Base-by-base conservation (phyloP, 1,284 basidiomycete species). In the Puccinia polysora region DNA sequence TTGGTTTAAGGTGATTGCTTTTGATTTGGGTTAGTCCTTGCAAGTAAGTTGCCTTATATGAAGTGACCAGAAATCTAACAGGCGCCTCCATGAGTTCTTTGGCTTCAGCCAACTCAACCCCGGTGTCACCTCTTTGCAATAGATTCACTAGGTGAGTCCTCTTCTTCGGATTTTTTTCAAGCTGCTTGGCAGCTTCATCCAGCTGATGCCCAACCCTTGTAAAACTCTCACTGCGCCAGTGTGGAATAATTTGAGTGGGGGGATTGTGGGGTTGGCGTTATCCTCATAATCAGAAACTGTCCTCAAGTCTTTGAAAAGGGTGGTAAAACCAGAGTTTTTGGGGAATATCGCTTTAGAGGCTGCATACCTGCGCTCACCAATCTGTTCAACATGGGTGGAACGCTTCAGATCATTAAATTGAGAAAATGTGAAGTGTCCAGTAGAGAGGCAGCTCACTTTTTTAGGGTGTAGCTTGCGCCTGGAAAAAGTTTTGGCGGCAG, bases 201-300 rank as follows among this genome's bases (percentile, higher is more conserved):
- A 62, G 43, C 30, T 62, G 40, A 62, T 47, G 43, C 25, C 23
- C 40, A 30, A 62, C 59, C 43, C 32, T 25, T 10, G 59, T 62
- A 3, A 62, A 62, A 45, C 2, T 32, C 12, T 45, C 5, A 25
- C 59, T 47, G 40, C 20, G 59, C 59, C 59, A 62, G 1, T 62
- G 43, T 18, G 59, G 59, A 47, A 62, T 47, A 15, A 47, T 62
- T 62, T 23, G 25, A 47, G 15, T 32, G 43, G 3, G 25, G 59
- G 59, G 15, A 14, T 20, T 2, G 59, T 47, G 4, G 28, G 59
- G n/a, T 62, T 25, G 12, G n/a, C 18, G 15, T 62, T 47, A 15
- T 62, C 59, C n/a, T 62, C 40, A 32, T 62, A 62, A 43, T 62
- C 40, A 2, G 25, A 62, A 47, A 45, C 59, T 1, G 3, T 18